Evolutionary conservation across 2,329 filamentous ascomycete genomes (phyloP).

Genomic region (Epichloe baconii): DNA sequence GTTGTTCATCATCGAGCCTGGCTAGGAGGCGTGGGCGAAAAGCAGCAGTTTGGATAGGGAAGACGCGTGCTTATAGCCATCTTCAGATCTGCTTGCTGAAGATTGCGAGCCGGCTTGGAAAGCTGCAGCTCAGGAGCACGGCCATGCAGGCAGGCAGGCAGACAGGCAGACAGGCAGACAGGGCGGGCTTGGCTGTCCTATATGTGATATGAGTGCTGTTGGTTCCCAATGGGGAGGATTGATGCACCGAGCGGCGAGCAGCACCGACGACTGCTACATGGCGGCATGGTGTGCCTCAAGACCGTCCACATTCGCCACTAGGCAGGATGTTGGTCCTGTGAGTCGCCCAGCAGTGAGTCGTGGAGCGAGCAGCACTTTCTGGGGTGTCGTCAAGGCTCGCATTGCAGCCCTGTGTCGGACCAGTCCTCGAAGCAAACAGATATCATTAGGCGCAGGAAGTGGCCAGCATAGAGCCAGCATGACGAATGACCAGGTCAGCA

Average conservation of each 20-base stretch:
- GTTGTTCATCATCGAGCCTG: conserved; percentile 13
- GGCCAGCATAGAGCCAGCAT: too few relatives aligned
- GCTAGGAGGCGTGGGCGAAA: conserved; percentile 4
- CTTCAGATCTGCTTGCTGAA: background rate
- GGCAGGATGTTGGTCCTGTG: too few relatives aligned
- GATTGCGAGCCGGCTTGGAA: background rate
- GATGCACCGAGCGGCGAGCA: background rate
- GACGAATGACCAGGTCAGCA: too few relatives aligned
- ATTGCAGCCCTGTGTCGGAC: too few relatives aligned
- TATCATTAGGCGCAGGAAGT: too few relatives aligned
- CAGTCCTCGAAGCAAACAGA: too few relatives aligned
- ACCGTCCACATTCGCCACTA: too few relatives aligned
- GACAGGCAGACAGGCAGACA: background rate
- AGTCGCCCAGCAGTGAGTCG: too few relatives aligned
- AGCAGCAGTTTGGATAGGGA: conserved; percentile 6
- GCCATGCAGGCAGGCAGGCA: background rate
- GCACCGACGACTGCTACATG: background rate
- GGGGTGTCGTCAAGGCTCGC: too few relatives aligned
- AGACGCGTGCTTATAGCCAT: background rate
- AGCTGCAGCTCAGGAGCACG: conserved; percentile 3
- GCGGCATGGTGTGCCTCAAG: background rate
- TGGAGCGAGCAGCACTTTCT: too few relatives aligned
- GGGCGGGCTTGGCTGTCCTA: background rate
- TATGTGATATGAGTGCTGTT: background rate
- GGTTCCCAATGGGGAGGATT: background rate